Conservation (phyloP, 2,329 filamentous ascomycete species). For the Periconia sp. region DNA sequence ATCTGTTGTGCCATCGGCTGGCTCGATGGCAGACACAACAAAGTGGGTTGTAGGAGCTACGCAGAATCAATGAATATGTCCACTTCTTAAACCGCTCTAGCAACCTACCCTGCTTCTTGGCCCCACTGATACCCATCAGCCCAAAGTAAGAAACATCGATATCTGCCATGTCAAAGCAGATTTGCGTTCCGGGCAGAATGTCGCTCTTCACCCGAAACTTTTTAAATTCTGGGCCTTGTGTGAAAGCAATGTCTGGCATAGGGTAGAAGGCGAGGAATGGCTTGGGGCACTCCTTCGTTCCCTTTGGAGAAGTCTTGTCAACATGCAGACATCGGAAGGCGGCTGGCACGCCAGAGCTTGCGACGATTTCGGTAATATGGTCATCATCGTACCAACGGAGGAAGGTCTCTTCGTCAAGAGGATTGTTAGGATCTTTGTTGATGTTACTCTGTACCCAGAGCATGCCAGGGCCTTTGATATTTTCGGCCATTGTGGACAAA, state of each 20-base stretch:
- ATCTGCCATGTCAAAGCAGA: slow-evolving; percentile 38
- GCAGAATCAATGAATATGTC: too few relatives aligned
- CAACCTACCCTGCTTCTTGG: slow-evolving; percentile 5
- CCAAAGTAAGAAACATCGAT: slow-evolving; percentile 34
- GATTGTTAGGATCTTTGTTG: slow-evolving; percentile 23
- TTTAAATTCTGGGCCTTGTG: slow-evolving; percentile 41
- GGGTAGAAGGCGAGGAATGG: slow-evolving; percentile 48
- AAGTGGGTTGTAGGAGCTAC: slow-evolving; percentile 22
- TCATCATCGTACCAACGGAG: slow-evolving; percentile 50
- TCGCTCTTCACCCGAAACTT: slow-evolving; percentile 43
- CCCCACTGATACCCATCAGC: slow-evolving; percentile 17
- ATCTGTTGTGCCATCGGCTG: slow-evolving; percentile 13
- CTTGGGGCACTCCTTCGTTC: slow-evolving; percentile 20
- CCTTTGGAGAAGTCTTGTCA: slow-evolving; percentile 21
- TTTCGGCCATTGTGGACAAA: slow-evolving; percentile 12
- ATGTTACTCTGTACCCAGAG: slow-evolving; percentile 40
- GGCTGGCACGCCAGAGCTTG: slow-evolving; percentile 39
- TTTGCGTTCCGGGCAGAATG: slow-evolving; percentile 28
- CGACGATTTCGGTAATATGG: slow-evolving; percentile 47
- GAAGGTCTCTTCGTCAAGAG: slow-evolving; percentile 39
- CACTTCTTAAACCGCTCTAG: too few relatives aligned
- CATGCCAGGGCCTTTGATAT: slow-evolving; percentile 37
- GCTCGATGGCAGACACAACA: slow-evolving; percentile 23
- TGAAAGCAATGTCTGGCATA: slow-evolving; percentile 45
- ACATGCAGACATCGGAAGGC: slow-evolving; percentile 42